Conservation (phyloP, 176 grass and related monocot genomes). For the Stipa capillata region DNA sequence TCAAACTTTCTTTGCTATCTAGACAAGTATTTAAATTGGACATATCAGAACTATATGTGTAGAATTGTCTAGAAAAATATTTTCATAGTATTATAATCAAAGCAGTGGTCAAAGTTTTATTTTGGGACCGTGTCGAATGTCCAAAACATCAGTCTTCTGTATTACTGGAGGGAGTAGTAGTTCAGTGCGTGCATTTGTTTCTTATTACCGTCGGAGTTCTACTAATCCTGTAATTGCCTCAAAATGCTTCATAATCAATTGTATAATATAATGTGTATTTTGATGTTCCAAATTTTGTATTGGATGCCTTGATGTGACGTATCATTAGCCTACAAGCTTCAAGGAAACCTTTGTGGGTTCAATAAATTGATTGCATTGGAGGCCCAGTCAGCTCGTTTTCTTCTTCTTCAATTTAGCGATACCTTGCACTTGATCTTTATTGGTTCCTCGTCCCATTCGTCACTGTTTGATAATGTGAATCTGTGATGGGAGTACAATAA, state of each 20-base stretch:
- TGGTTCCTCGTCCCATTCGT: slow-evolving; percentile 8
- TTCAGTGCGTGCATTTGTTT: neutral
- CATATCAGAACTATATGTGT: neutral
- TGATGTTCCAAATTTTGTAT: neutral
- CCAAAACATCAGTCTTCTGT: neutral
- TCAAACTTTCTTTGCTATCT: neutral
- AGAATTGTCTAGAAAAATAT: neutral
- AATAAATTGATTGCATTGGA: neutral
- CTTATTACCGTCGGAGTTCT: neutral
- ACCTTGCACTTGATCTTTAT: slow-evolving; percentile 17
- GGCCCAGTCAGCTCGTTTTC: slow-evolving; percentile 14
- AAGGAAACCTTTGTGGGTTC: slow-evolving; percentile 5
- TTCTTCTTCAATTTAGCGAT: slow-evolving; percentile 6
- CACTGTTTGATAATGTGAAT: slow-evolving; percentile 15
- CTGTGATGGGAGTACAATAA: slow-evolving; percentile 51
- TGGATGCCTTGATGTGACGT: neutral
- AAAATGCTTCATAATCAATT: neutral
- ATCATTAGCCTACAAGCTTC: neutral
- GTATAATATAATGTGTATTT: neutral
- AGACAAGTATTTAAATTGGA: neutral
- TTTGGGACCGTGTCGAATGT: neutral
- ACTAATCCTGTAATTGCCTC: neutral
- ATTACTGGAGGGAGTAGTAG: neutral
- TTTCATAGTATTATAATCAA: neutral
- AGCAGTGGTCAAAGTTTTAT: neutral